Conservation (phyloP, 169 alveolate species). For the Plasmodium cynomolgi region DNA sequence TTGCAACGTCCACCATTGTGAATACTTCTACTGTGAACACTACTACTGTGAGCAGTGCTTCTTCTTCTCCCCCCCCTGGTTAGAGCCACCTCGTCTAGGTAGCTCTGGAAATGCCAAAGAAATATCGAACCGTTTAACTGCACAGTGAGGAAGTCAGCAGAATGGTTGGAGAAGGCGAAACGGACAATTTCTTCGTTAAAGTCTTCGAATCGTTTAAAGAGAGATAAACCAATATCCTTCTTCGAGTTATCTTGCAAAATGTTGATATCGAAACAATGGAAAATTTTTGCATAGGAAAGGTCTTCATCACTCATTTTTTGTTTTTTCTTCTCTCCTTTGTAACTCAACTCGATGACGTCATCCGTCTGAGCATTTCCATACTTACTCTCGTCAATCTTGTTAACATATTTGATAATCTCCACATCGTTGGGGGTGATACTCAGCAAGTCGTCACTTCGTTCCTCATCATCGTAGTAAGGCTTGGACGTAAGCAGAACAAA, state of each 20-base stretch:
- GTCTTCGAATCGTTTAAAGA: constrained; percentile 63
- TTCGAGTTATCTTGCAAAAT: constrained; percentile 27
- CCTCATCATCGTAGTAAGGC: constrained; percentile 23
- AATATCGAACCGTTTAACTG: constrained; percentile 54
- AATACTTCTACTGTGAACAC: not conserved
- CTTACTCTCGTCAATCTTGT: constrained; percentile 16
- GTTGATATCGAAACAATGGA: constrained; percentile 53
- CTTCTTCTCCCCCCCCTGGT: not conserved
- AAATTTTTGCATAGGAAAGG: constrained; percentile 19
- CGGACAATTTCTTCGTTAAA: constrained; percentile 41
- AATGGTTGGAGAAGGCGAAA: constrained; percentile 27
- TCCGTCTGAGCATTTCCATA: constrained; percentile 6
- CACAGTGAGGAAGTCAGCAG: constrained; percentile 64
- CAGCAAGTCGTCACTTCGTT: not conserved
- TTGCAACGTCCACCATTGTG: not conserved
- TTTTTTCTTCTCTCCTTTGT: constrained; percentile 68
- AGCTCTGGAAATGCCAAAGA: constrained; percentile 48
- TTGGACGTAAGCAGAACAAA: constrained; percentile 38
- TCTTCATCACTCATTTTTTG: constrained; percentile 41
- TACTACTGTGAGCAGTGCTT: not conserved
- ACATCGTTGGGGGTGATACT: constrained; percentile 33
- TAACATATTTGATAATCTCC: constrained; percentile 33
- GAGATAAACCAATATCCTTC: constrained; percentile 42
- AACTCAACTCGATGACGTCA: constrained; percentile 52
- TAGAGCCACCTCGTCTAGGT: not conserved